Percentiles rank a stretch among this genome's conserved stretches.
Conservation (phyloP, 1,139 yeast species). For the Martiniozyma asiatica region DNA sequence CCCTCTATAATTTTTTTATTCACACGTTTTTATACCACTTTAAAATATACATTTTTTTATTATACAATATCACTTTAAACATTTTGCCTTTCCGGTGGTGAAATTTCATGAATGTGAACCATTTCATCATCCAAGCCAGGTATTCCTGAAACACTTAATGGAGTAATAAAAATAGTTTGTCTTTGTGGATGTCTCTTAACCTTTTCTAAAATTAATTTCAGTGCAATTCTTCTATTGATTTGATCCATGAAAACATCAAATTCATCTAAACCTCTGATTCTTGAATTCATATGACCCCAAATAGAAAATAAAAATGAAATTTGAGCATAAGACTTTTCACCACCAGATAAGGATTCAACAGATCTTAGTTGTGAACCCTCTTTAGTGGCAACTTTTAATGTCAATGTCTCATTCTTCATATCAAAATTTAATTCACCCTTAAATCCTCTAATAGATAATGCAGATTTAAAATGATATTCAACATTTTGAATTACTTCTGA, state of each 20-base stretch:
- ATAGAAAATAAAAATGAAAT: slow-evolving; percentile 78
- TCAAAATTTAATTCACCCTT: slow-evolving; percentile 62
- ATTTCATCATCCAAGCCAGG: slow-evolving; percentile 51
- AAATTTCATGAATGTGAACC: slow-evolving; percentile 63
- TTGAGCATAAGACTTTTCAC: slow-evolving; percentile 92
- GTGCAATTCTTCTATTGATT: slow-evolving; percentile 72
- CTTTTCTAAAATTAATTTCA: slow-evolving; percentile 60
- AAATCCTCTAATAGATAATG: slow-evolving; percentile 60
- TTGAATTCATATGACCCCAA: slow-evolving; percentile 87
- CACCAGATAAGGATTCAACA: slow-evolving; percentile 85
- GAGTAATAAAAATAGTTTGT: slow-evolving; percentile 89
- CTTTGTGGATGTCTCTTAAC: slow-evolving; percentile 50
- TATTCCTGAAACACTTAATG: slow-evolving; percentile 78
- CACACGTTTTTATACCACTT: too few species aligned
- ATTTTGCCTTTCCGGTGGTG: slow-evolving; percentile 26
- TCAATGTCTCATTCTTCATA: slow-evolving; percentile 36
- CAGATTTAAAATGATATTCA: slow-evolving; percentile 41
- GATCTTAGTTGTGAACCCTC: slow-evolving; percentile 49
- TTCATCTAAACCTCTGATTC: slow-evolving; percentile 85
- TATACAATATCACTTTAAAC: slow-evolving; percentile 2
- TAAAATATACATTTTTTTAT: too few species aligned
- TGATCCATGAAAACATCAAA: slow-evolving; percentile 98
- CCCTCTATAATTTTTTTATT: too few species aligned
- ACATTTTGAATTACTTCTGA: slow-evolving; percentile 32
- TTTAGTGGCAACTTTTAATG: slow-evolving; percentile 49